Conservation (phyloP, 2,329 filamentous ascomycete genomes). For the Cordyceps cicadae region DNA sequence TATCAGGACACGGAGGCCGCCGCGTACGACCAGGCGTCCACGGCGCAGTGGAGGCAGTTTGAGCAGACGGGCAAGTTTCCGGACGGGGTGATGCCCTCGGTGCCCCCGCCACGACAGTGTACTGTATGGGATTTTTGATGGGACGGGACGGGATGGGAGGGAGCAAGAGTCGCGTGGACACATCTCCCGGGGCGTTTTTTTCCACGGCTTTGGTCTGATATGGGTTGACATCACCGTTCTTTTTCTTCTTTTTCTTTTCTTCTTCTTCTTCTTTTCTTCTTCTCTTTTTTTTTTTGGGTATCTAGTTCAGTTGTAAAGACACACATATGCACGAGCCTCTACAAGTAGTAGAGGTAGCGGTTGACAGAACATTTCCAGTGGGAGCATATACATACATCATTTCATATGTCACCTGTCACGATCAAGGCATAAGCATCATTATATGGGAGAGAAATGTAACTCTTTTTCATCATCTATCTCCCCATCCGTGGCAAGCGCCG, state of each 20-base stretch:
- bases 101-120: constrained; percentile 72
- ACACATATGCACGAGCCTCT: neutral
- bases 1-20: constrained; percentile 55
- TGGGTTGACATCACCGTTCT: neutral
- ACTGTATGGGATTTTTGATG: constrained; percentile 61
- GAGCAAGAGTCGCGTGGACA: neutral
- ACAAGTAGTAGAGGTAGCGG: neutral
- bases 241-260: too few relatives aligned
- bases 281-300: neutral
- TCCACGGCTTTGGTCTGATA: neutral
- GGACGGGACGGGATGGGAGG: too few relatives aligned
- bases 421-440: neutral
- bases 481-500: neutral
- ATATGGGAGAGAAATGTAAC: neutral
- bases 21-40: constrained; percentile 50
- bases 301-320: neutral
- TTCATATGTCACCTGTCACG: neutral
- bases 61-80: constrained; percentile 59
- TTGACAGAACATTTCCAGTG: neutral
- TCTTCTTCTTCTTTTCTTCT: neutral
- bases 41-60: constrained; percentile 57
- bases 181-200: neutral
- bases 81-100: constrained; percentile 62
- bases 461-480: neutral
- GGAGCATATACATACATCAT: neutral